Conservation (phyloP, 75 land plant species). For the Sequoiadendron giganteum region DNA sequence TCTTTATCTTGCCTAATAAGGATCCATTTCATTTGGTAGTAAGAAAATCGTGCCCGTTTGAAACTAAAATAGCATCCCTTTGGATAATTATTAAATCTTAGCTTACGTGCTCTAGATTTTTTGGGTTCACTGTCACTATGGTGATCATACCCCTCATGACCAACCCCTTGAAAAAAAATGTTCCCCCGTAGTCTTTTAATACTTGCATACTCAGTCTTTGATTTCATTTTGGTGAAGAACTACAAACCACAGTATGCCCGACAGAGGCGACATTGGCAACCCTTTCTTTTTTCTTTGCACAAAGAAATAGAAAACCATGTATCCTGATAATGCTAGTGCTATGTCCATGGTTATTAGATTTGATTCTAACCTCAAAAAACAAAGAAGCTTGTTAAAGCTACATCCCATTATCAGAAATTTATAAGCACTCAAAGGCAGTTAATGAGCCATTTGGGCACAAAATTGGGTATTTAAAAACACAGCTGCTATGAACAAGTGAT, state of each 20-base stretch:
- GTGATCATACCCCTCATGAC: background rate
- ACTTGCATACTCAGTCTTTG: slow-evolving; percentile 5
- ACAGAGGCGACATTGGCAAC: background rate
- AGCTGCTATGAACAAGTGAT: too few species aligned
- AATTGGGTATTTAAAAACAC: too few species aligned
- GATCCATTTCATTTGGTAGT: too few species aligned
- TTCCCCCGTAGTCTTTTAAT: background rate
- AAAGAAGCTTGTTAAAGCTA: too few species aligned
- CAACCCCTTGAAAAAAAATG: slow-evolving; percentile 14
- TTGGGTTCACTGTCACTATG: slow-evolving; percentile 9
- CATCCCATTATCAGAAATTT: too few species aligned
- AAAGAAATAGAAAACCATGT: background rate
- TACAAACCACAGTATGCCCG: slow-evolving; percentile 15
- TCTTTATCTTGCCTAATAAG: slow-evolving; percentile 26
- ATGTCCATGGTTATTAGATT: too few species aligned
- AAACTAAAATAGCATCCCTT: background rate
- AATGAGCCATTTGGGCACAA: too few species aligned
- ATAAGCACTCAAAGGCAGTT: too few species aligned
- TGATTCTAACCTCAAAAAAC: too few species aligned
- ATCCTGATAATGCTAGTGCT: background rate
- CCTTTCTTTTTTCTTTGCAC: background rate
- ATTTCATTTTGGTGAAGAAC: background rate
- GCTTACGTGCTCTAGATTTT: slow-evolving; percentile 14
- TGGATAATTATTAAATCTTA: slow-evolving; percentile 2
- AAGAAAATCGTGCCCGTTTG: slow-evolving; percentile 11